Base-by-base conservation (phyloP, 805 yeast genomes). In the Saturnispora serradocipensis region DNA sequence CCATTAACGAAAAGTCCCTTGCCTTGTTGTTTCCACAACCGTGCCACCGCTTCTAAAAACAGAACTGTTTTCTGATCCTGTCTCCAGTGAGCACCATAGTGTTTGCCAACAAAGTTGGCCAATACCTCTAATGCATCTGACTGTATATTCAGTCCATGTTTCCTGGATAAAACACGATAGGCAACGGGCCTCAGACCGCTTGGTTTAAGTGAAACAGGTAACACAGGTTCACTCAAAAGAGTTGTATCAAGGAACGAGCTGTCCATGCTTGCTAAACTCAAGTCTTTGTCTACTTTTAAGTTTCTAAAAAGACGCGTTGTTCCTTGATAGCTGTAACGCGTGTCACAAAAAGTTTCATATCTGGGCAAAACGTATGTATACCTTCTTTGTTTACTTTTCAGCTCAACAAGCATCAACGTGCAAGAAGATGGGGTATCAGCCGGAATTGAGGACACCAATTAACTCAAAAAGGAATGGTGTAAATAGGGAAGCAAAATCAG, bases 141-240 rank as follows among this genome's bases (percentile, higher is more conserved):
- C 61, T 91, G 88, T 56, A 93, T 78, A 65, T 89, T 89, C 28
- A 93, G 75, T 0, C 97, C 97, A 64, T 88, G 91, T 63, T 91
- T 93, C 67, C 89, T 91, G 4, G 98, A 87, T 8, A 93, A 67
- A 1, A 91, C 78, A 40, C 99, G 73, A 65, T 90, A 93, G 0
- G 97, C 97, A 46, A 91, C 70, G 1, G 99, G 99, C 44, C 99
- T 77, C 43, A 93, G 71, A 61, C 86, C 86, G 0, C 91, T 79
- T 0, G 97, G 88, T 49, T 82, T 86, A 2, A 91, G 78, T 52
- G 76, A 75, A 2, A 88, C 82, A 0, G 97, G 97, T 11, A 90
- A 74, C 5, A 72, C 72, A 5, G 75, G 75, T 22, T 64, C 60
- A 13, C 55, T 58, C 61, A 61, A 60, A 16, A 27, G 36, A 1